These are phyloP conservation scores for Amphicarpaea edgeworthii DNA, from an alignment of 306 rosid genomes.

Conservation along the genomic window DNA sequence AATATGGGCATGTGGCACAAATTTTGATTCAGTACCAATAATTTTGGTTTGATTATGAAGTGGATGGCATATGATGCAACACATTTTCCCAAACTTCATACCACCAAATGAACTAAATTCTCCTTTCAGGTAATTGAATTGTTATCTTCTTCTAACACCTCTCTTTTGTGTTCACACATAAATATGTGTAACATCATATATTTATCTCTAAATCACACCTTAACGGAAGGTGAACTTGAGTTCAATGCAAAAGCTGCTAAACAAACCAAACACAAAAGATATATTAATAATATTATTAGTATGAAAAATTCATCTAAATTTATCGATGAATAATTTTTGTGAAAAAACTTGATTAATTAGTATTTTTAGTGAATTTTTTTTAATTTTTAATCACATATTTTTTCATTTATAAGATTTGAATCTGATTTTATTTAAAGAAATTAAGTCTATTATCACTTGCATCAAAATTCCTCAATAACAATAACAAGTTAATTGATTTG, in stretches of 20 bases:
- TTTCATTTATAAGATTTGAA: too few species aligned
- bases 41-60: background rate
- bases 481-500: too few species aligned
- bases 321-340: too few species aligned
- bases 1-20: background rate
- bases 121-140: background rate
- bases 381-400: too few species aligned
- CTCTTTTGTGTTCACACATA: background rate
- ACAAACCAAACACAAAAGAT: too few species aligned
- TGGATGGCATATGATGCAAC: background rate
- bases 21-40: background rate
- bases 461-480: too few species aligned
- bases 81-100: background rate
- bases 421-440: too few species aligned
- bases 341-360: too few species aligned
- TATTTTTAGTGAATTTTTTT: too few species aligned
- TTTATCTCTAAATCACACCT: background rate
- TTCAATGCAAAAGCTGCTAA: background rate
- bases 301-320: too few species aligned
- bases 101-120: background rate
- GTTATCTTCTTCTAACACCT: background rate
- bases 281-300: too few species aligned
- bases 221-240: background rate
- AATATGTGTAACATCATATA: background rate
- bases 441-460: too few species aligned